Evolutionary conservation across 2,329 filamentous ascomycete genomes (phyloP).

Genomic region (Aspergillus chevalieri): DNA sequence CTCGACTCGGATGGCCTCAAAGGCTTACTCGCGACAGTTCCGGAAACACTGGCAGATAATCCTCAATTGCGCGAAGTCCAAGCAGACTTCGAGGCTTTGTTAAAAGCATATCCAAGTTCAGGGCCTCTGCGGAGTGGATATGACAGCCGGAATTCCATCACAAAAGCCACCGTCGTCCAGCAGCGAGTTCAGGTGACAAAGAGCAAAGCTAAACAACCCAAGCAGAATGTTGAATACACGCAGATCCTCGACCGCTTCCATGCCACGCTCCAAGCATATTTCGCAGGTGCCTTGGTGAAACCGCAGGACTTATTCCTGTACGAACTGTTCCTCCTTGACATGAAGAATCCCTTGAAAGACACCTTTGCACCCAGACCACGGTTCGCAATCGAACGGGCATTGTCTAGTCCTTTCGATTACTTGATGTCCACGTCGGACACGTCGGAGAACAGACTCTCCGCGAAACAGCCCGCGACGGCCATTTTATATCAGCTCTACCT

Average conservation of each 20-base stretch:
- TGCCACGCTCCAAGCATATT: constrained; percentile 40
- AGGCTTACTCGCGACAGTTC: constrained; percentile 35
- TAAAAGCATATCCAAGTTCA: constrained; percentile 41
- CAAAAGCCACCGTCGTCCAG: constrained; percentile 54
- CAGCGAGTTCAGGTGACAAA: constrained; percentile 56
- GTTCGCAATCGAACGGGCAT: constrained; percentile 54
- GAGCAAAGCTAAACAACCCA: constrained; percentile 49
- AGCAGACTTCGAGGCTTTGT: constrained; percentile 44
- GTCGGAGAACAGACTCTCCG: constrained; percentile 34
- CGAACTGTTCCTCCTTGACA: constrained; percentile 55
- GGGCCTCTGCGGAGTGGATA: constrained; percentile 66
- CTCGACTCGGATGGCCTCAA: constrained; percentile 46
- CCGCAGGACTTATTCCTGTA: constrained; percentile 49
- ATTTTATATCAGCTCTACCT: constrained; percentile 59
- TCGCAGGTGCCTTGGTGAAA: constrained; percentile 42
- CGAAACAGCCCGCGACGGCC: constrained; percentile 52
- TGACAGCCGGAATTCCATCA: constrained; percentile 55
- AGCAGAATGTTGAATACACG: constrained; percentile 52
- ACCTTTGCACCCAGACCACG: constrained; percentile 54
- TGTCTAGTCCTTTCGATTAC: constrained; percentile 56
- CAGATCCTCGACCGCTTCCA: constrained; percentile 46
- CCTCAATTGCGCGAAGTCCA: constrained; percentile 38
- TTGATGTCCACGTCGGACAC: constrained; percentile 45
- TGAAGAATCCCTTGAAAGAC: constrained; percentile 51
- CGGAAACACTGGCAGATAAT: constrained; percentile 27